Evolutionary conservation across 2,329 filamentous ascomycete genomes (phyloP), one percentile per base, ranked within the genome.

Genomic region (Aspergillus transmontanensis): DNA sequence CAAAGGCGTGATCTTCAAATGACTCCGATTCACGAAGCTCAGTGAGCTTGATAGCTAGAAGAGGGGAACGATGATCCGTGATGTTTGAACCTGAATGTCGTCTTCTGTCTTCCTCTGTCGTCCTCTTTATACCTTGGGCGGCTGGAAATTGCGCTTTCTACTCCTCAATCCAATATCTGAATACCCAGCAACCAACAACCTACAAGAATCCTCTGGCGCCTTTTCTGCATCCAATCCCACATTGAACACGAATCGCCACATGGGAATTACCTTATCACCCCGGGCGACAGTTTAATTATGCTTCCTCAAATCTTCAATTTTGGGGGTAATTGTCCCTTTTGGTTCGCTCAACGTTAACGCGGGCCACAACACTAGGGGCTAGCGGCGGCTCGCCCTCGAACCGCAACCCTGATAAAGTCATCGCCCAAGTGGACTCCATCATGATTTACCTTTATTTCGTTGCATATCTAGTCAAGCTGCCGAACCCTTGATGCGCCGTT

Each of bases 271-370:
- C 19, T 51, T 21, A 12, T 51, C 48, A 51, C 48, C 28, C 28
- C 2, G 28, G 45, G 48, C 9, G 48, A n/a, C 28, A 34, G 2
- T 21, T 34, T 55, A 55, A 39, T 55, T n/a, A 23, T 39, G 32
- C 30, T 48, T 23, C 56, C 56, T 23, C 28, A 26, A 48, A 36
- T 48, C 48, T 9, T 32, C 26, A 19, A 43, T 16, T 19, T n/a
- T 21, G 19, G 12, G 36, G 45, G 36, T 41, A 57, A 59, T 39
- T 43, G 59, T 41, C 57, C 51, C 53, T 66, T 59, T 50, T 67
- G 65, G 63, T 70, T 70, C 61, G 63, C 59, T 57, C 57, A 59
- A 58, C 53, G 57, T 65, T 66, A 62, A 65, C 63, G 67, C 69
- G 64, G 61, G 59, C 62, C 57, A 59, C 56, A 58, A 63, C 60